Base-by-base conservation (phyloP, 2,329 filamentous ascomycete genomes). In the Penicillium polonicum region DNA sequence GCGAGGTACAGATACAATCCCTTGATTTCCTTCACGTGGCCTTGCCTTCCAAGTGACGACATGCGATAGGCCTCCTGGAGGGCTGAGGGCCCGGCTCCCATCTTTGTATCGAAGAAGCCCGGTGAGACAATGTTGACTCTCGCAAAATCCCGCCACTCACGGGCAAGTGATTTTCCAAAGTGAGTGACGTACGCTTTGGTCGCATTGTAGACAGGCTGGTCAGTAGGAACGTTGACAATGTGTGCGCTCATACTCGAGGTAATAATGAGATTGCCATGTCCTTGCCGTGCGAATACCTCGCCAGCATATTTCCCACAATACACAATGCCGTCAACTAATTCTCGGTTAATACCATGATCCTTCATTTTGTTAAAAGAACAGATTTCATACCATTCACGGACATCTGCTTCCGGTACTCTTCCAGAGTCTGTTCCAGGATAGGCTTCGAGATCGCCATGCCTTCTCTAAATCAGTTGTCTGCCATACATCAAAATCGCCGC, bases 81-180 rank as follows among this genome's bases (percentile, higher is more conserved):
- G 2, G 74, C 74, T 2, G 56, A 43, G 0, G 76, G 74, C 17
- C 76, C 71, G 0, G 81, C 81, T 0, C 81, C 80, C 76, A 85
- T 82, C 63, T 82, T 81, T 0, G 82, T 85, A 53, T 83, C 77
- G 62, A 85, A 82, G 69, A 82, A 85, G 0, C 81, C 81, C 0
- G 80, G 80, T 0, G 77, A 80, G 12, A 85, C 79, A 44, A 81
- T 76, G 63, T 85, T 85, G 29, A 84, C 83, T 3, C 83, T 76
- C 3, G 82, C 83, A 61, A 85, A 84, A 3, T 83, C 80, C 13
- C 80, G 72, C 83, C 83, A 85, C 61, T 85, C 83, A 5, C 80
- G 73, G 0, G 83, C 82, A 27, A 85, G 72, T 1, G 76, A 80
- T 67, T 83, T 84, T 48, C 81, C 81, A 38, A 85, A 77, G 55